Evolutionary conservation across 305 asterid species (phyloP), one percentile per base, ranked within the genome.

Genomic region (Plantago coronopus): DNA sequence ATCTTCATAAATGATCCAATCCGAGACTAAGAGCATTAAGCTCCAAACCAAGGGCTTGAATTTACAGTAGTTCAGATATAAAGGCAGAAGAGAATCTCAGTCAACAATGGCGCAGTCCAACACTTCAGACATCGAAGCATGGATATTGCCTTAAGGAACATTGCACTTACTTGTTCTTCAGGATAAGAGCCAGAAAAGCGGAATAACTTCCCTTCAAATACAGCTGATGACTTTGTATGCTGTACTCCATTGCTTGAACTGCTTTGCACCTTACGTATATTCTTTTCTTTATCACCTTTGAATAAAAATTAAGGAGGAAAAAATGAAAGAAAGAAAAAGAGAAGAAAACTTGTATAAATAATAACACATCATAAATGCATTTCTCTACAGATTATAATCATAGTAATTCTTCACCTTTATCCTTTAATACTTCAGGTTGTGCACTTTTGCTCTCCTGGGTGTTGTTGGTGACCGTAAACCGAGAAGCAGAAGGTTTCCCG

Each of bases 161-260:
- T 20, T 43, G 57, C 54, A 63, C 83, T 79, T 78, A 89, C 99
- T 82, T 83, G 91, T 67, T 84, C 85, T 69, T 62, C 84, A 49
- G 97, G 97, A 73, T 89, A 93, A 31, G 91, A 81, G 73, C 68
- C 66, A 59, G 96, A 87, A 65, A 93, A 89, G 59, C 83, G 55
- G 73, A 89, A 93, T 48, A 69, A 78, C 75, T 74, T 89, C 66
- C 94, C 91, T 56, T 73, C 69, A 54, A 93, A 93, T 67, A 86
- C 83, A 73, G 69, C 65, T 29, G 80, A 75, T 56, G 86, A 71
- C 62, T 67, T 77, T 53, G 57, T 59, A 73, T 60, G 59, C 56
- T 77, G 74, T 43, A 54, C 51, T 49, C 63, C 85, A 63, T 63
- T 63, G 72, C 80, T 66, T 70, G 76, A 58, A 71, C 66, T 76